Evolutionary conservation across 192 early-diverging fungal genomes (phyloP), one percentile per base, ranked within the genome.

Genomic region (Phlyctochytrium planicorne): DNA sequence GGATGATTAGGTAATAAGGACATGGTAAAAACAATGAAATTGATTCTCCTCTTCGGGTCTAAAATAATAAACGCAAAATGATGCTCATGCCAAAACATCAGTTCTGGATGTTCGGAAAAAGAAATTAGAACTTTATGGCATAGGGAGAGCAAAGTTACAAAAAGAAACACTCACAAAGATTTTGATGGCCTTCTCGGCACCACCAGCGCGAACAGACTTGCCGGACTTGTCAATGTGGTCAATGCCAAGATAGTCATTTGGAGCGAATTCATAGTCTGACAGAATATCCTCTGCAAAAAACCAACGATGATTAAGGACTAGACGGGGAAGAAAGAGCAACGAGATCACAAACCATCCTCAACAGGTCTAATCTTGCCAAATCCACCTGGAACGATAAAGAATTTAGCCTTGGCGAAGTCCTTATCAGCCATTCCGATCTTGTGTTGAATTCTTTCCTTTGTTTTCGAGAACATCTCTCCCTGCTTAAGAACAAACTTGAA

Each of bases 351-450:
- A 82, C 81, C 81, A 59, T 83, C 81, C 62, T 83, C 81, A 25
- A 83, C 56, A 3, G 65, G 68, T 33, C 35, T 69, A 25, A 53
- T 25, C 61, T 79, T 79, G 17, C 52, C 24, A 34, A 72, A 72
- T 47, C 70, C 64, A 31, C 53, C 56, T 12, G 36, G 23, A 2
- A 78, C 74, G 62, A 66, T 30, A 25, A 74, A 60, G 57, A 87
- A 66, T 68, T 85, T 91, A 59, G 90, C 77, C 62, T 88, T 88
- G 0, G 72, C 80, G 63, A 91, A 91, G 35, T 97, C 95, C 79
- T 91, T 93, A 40, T 94, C 90, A 68, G 80, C 82, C 85, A 92
- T 82, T 14, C 91, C 92, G 25, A 91, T 79, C 34, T 87, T 75
- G 60, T 55, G 72, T 61, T 85, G 86, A 62, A 97, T 79, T 3